These are phyloP conservation scores for Verruconis gallopava DNA, from an alignment of 2,329 filamentous ascomycete genomes.

Conservation along the genomic window DNA sequence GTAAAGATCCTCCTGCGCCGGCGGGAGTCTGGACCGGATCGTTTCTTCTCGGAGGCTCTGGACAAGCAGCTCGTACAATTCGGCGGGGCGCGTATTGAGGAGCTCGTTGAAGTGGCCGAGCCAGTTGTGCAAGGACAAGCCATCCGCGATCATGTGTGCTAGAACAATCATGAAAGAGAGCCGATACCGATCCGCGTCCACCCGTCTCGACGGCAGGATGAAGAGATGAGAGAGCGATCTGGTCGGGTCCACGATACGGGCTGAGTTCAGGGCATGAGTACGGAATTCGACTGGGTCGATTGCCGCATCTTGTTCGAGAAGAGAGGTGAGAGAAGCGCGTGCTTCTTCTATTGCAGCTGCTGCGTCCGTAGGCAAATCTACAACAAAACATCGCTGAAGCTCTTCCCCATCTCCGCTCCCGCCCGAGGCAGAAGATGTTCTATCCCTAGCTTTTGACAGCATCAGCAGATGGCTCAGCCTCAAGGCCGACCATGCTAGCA, in stretches of 20 bases:
- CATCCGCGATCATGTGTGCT: conserved; percentile 35
- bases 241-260: conserved; percentile 25
- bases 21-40: conserved; percentile 23
- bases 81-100: conserved; percentile 19
- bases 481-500: conserved; percentile 28
- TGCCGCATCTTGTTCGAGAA: conserved; percentile 20
- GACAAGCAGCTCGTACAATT: conserved; percentile 10
- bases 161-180: conserved; percentile 27
- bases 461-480: conserved; percentile 26
- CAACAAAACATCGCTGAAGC: conserved; percentile 18
- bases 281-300: conserved; percentile 27
- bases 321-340: conserved; percentile 21
- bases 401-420: too few species aligned
- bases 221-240: conserved; percentile 26
- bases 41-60: conserved; percentile 9
- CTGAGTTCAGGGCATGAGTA: conserved; percentile 29
- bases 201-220: conserved; percentile 22
- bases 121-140: conserved; percentile 30
- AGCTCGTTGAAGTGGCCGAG: conserved; percentile 27
- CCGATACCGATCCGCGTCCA: conserved; percentile 16
- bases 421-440: conserved; percentile 11
- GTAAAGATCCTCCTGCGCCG: conserved; percentile 35
- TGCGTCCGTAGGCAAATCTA: conserved; percentile 20
- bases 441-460: conserved; percentile 16
- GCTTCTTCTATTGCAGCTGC: conserved; percentile 22